These are phyloP conservation scores for Yamadazyma spencermartinsiae DNA, from an alignment of 1,139 yeast species.

Conservation along the genomic window DNA sequence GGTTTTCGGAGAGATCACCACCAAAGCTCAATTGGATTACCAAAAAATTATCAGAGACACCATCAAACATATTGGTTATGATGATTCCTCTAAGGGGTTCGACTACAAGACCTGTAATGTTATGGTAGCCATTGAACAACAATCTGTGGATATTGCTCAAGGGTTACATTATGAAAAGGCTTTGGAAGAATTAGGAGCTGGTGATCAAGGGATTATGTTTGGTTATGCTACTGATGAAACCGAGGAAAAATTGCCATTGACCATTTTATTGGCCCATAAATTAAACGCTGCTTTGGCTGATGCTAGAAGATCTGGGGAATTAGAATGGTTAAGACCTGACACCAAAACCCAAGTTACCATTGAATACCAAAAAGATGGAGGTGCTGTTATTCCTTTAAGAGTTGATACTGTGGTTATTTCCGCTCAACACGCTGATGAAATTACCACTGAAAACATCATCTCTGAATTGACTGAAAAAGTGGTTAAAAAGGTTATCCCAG, in stretches of 20 bases:
- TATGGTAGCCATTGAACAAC: slow-evolving; percentile 98
- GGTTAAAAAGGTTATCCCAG: slow-evolving; percentile 90
- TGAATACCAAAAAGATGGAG: slow-evolving; percentile 90
- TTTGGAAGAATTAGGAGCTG: slow-evolving; percentile 97
- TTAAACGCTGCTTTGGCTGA: slow-evolving; percentile 95
- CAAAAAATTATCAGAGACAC: slow-evolving; percentile 98
- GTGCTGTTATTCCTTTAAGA: slow-evolving; percentile 93
- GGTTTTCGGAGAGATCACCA: slow-evolving; percentile 99
- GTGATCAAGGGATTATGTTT: slow-evolving; percentile 99
- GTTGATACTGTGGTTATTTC: slow-evolving; percentile 98
- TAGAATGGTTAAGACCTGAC: slow-evolving; percentile 98
- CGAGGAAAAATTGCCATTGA: slow-evolving; percentile 94
- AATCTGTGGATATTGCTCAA: slow-evolving; percentile 98
- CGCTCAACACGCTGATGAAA: slow-evolving; percentile 96
- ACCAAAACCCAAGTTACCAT: slow-evolving; percentile 99
- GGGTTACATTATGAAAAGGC: slow-evolving; percentile 98
- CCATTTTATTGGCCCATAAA: slow-evolving; percentile 91
- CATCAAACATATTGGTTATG: slow-evolving; percentile 98
- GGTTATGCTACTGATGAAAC: slow-evolving; percentile 99
- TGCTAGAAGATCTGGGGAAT: slow-evolving; percentile 94
- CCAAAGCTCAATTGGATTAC: slow-evolving; percentile 92
- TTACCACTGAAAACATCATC: slow-evolving; percentile 91
- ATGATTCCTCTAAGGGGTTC: slow-evolving; percentile 92
- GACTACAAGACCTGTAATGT: slow-evolving; percentile 99
- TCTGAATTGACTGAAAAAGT: slow-evolving; percentile 72